Conservation (phyloP, 2,329 filamentous ascomycete species). For the Sporothrix variecibatus region DNA sequence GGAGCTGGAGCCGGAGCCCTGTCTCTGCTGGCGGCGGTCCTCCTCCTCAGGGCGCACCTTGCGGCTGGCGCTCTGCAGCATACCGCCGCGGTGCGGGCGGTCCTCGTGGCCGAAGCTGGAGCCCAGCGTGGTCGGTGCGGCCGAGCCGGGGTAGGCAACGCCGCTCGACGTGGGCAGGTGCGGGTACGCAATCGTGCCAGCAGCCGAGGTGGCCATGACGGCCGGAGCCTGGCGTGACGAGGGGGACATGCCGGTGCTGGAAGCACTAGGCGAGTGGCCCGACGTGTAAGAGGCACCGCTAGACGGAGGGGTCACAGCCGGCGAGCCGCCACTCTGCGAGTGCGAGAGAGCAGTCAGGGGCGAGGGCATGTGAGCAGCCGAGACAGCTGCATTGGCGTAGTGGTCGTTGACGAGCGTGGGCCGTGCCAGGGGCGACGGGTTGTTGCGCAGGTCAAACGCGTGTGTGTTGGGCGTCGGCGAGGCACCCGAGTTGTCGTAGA, state of each 20-base stretch:
- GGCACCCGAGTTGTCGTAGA: slow-evolving; percentile 88
- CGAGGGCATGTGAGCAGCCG: slow-evolving; percentile 60
- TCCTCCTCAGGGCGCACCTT: slow-evolving; percentile 37
- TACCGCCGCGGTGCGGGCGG: slow-evolving; percentile 65
- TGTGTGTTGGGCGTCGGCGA: slow-evolving; percentile 80
- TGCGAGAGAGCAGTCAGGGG: slow-evolving; percentile 57
- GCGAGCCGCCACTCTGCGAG: slow-evolving; percentile 62
- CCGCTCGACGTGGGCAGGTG: slow-evolving; percentile 67
- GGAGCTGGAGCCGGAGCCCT: slow-evolving; percentile 37
- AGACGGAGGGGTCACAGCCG: slow-evolving; percentile 74
- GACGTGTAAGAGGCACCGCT: slow-evolving; percentile 76
- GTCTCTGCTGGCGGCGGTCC: slow-evolving; percentile 43
- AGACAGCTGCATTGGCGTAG: slow-evolving; percentile 42
- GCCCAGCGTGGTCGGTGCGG: slow-evolving; percentile 70
- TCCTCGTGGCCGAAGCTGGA: slow-evolving; percentile 65
- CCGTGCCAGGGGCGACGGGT: slow-evolving; percentile 41
- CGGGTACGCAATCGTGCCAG: slow-evolving; percentile 69
- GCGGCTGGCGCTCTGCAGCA: slow-evolving; percentile 62
- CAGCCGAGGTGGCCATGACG: slow-evolving; percentile 47
- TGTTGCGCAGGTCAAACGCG: slow-evolving; percentile 57
- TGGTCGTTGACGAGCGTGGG: slow-evolving; percentile 35
- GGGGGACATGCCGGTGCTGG: slow-evolving; percentile 70
- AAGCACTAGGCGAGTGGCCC: slow-evolving; percentile 72
- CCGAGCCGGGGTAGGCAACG: slow-evolving; percentile 62
- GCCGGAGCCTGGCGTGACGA: slow-evolving; percentile 56